Evolutionary conservation across 148 eudicot genomes (phyloP), one percentile per base, ranked within the genome.

Genomic region (Vaccinium darrowii): DNA sequence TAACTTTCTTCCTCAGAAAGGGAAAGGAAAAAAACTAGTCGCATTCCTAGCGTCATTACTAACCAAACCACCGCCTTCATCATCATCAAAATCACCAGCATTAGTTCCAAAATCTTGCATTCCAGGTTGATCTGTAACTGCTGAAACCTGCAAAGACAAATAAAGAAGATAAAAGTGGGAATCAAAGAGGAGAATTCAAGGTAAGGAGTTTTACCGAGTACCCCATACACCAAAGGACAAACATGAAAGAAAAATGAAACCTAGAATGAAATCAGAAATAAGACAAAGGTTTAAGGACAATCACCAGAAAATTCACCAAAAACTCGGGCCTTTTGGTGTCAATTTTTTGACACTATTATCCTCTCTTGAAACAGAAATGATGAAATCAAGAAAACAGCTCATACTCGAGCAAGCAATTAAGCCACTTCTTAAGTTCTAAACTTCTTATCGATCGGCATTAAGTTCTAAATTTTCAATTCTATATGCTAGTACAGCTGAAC

Each of bases 1-100:
- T n/a, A 23, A 76, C 13, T 62, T 18, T 52, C 21, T 58, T 80
- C 19, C 58, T 56, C 16, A 56, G 13, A 56, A 56, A 56, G 18
- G 18, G 7, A 69, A 27, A 11, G 6, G 49, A 12, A 63, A 58
- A 80, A 71, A 51, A 14, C 21, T 6, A 65, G 30, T 60, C 27
- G 36, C n/a, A 83, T 23, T 23, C 1, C 58, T 16, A 23, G 56
- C 27, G 11, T 67, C 27, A 21, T 75, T 67, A 91, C 98, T 92
- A 81, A 96, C 99, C 97, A 94, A 90, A 86, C 98, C 99, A 88
- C 92, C 92, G 7, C 98, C 94, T 88, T 92, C 98, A 89, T 92
- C 97, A 77, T 94, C 99, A 88, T 94, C 99, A 81, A 96, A 92
- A 81, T 94, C 98, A 88, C 93, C 98, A 86, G 92, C 77, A 84